phyloP scores from a whole-genome alignment of 2,329 filamentous ascomycete species.

The Dactylellina sp. region DNA sequence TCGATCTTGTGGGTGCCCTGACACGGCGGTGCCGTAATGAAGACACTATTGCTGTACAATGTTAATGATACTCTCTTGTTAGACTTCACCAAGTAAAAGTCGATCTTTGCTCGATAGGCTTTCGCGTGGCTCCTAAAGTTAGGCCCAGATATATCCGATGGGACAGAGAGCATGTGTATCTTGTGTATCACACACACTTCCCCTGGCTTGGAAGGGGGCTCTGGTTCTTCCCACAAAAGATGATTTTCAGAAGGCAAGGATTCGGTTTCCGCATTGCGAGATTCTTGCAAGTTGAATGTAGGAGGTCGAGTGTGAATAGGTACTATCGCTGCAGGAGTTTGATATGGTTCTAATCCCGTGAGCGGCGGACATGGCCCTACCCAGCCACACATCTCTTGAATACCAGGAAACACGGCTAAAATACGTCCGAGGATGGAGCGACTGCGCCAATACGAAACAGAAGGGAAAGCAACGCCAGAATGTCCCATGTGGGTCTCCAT shows the following conservation, averaged over 20 bases:
- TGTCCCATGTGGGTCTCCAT: neutral
- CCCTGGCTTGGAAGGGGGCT: constrained; percentile 14
- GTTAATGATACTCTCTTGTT: constrained; percentile 26
- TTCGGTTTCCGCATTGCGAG: constrained; percentile 4
- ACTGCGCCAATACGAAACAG: constrained; percentile 57
- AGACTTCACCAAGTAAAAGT: constrained; percentile 40
- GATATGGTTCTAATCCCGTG: constrained; percentile 18
- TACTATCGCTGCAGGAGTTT: constrained; percentile 16
- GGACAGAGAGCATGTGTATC: neutral
- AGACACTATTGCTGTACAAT: constrained; percentile 56
- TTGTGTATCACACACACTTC: constrained; percentile 13
- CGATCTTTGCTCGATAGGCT: constrained; percentile 43
- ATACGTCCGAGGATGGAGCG: constrained; percentile 58
- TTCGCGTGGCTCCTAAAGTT: constrained; percentile 1
- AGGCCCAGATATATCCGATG: neutral
- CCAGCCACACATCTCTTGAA: constrained; percentile 57
- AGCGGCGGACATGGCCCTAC: constrained; percentile 52
- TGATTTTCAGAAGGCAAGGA: neutral
- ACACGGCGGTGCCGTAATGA: constrained; percentile 35
- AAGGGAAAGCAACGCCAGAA: constrained; percentile 51
- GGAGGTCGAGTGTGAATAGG: constrained; percentile 23
- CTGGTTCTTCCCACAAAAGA: constrained; percentile 12
- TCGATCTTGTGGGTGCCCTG: constrained; percentile 20
- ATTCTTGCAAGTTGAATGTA: constrained; percentile 14
- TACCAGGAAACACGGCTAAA: constrained; percentile 40